Evolutionary conservation across 2,329 filamentous ascomycete species (phyloP), one percentile per base, ranked within the genome.

Genomic region (Epichloe brachyelytri): DNA sequence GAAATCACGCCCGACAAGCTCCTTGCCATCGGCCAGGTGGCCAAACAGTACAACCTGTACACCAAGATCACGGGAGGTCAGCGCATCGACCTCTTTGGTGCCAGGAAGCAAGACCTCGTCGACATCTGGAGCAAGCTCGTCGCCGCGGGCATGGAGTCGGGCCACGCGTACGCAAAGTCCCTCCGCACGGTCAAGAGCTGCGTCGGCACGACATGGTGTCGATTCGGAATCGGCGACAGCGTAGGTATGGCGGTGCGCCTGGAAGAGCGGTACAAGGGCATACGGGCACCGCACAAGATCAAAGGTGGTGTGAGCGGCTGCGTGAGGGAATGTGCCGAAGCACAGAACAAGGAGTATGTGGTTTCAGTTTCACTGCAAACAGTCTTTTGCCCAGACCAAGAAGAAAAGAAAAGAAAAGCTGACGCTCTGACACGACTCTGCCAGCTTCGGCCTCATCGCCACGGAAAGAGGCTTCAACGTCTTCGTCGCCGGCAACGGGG

Each of bases 391-490:
- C 4, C 1, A 22, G 19, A 22, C 5, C 10, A 41, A 22, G 11
- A 12, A 12, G 1, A 34, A 20, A 2, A 50, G n/a, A 7, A 14
- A 4, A 19, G 22, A 7, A 14, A 4, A 26, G 39, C 50, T 48
- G 39, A 51, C 46, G 1, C n/a, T 14, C 30, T 12, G 5, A 4
- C 14, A 4, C 5, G 10, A 47, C 12, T 26, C 43, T 3, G 20
- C 11, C 10, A 86, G 82, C 62, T 95, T 95, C 59, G 89, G 89
- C 20, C 79, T 95, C 46, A 95, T 95, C 52, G 88, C 89, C 14
- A 94, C 88, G 0, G 88, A 95, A 55, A 95, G 93, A 60, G 89
- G 89, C 33, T 95, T 87, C 78, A 95, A 95, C 68, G 83, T 95
- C 65, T 95, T 89, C 59, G 87, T 95, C 1, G 89, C 78, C 36